Evolutionary conservation across 257 asterid species (phyloP).

Genomic region (Salvia splendens): DNA sequence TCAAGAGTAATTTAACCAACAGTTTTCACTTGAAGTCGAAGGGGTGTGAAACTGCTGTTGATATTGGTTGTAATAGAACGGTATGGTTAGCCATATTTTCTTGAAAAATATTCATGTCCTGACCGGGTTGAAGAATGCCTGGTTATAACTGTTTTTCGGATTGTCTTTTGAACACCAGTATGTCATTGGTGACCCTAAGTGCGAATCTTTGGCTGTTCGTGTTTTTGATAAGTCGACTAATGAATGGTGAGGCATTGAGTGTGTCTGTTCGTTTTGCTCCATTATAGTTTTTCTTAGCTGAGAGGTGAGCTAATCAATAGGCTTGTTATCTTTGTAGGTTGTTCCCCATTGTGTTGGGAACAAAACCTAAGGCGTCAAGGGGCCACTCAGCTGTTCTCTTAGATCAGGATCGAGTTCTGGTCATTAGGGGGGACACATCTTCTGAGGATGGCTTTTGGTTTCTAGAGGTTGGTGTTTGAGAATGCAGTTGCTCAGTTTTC

Average conservation of each 20-base stretch:
- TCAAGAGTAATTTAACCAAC: slow-evolving; percentile 39
- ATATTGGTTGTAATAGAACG: slow-evolving; percentile 53
- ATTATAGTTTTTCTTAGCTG: not conserved
- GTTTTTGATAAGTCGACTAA: slow-evolving; percentile 52
- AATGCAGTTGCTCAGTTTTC: not conserved
- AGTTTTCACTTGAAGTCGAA: slow-evolving; percentile 51
- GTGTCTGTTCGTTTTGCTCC: slow-evolving; percentile 15
- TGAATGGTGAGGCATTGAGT: slow-evolving; percentile 52
- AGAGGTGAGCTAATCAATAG: slow-evolving; percentile 6
- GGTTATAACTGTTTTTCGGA: slow-evolving; percentile 23
- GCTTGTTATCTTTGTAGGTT: slow-evolving; percentile 47
- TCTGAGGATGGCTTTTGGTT: slow-evolving; percentile 83
- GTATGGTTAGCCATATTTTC: slow-evolving; percentile 49
- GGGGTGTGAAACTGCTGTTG: slow-evolving; percentile 47
- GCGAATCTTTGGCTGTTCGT: slow-evolving; percentile 49
- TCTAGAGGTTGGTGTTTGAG: slow-evolving; percentile 72
- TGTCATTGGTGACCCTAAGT: slow-evolving; percentile 53
- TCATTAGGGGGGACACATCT: slow-evolving; percentile 53
- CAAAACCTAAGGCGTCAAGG: slow-evolving; percentile 57
- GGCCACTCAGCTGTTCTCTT: slow-evolving; percentile 66
- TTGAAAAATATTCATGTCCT: slow-evolving; percentile 23
- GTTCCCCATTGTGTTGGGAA: slow-evolving; percentile 68
- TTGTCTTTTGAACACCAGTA: slow-evolving; percentile 50
- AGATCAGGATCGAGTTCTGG: slow-evolving; percentile 68
- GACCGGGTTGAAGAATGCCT: slow-evolving; percentile 21